Conservation (phyloP, 169 alveolate genomes). For the Ichthyophthirius multifiliis region DNA sequence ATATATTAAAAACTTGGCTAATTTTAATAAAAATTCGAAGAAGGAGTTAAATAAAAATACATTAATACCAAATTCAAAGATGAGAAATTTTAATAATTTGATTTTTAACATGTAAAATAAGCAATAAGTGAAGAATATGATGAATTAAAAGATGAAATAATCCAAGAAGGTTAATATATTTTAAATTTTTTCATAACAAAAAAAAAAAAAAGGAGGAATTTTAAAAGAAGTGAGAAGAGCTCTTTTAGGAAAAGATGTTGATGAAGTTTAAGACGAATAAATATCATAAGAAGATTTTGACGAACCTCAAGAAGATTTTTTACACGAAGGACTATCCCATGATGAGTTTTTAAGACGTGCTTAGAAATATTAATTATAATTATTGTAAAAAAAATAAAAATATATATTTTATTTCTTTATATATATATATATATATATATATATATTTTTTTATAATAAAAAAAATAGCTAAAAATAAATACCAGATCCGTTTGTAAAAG, state of each 20-base stretch:
- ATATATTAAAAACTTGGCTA: too few species aligned
- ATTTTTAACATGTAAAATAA: background rate
- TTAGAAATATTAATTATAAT: background rate
- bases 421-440: background rate
- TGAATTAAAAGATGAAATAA: background rate
- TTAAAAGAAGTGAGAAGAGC: background rate
- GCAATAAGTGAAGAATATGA: slow-evolving; percentile 22
- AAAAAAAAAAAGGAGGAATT: background rate
- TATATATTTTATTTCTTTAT: background rate
- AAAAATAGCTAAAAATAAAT: background rate
- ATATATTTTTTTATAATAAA: background rate
- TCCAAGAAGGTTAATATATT: background rate
- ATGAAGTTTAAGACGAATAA: background rate
- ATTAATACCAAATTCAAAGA: background rate
- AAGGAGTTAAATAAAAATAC: slow-evolving; percentile 10
- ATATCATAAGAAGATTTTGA: background rate
- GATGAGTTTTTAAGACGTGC: slow-evolving; percentile 4
- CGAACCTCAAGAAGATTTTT: background rate
- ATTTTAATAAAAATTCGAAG: too few species aligned
- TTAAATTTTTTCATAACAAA: background rate
- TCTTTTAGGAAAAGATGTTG: background rate
- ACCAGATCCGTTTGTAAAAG: slow-evolving; percentile 1
- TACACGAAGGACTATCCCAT: background rate
- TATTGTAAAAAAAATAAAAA: background rate
- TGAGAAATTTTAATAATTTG: slow-evolving; percentile 8